These are phyloP conservation scores for Gonapodya sp. DNA, from an alignment of 192 early-diverging fungal species.

Conservation along the genomic window DNA sequence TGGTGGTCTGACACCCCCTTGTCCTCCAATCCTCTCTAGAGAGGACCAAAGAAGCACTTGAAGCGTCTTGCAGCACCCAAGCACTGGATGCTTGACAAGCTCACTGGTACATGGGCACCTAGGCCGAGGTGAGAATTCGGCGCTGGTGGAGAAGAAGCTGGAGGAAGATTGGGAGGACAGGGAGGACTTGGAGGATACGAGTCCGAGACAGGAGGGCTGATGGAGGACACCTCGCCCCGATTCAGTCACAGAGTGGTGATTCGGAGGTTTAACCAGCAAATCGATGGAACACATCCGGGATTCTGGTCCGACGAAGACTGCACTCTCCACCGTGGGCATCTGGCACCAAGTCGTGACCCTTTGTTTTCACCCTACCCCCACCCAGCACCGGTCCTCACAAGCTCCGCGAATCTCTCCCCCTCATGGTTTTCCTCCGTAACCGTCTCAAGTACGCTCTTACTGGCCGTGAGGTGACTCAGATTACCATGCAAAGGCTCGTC, in stretches of 20 bases:
- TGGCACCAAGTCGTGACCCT: too few relatives aligned
- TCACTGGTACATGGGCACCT: constrained; percentile 80
- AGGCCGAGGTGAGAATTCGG: not conserved
- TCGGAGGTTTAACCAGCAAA: too few relatives aligned
- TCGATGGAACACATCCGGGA: constrained; percentile 85
- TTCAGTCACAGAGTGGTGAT: too few relatives aligned
- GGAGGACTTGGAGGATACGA: constrained; percentile 90
- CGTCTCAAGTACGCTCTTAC: constrained; percentile 98
- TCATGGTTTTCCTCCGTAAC: constrained; percentile 98
- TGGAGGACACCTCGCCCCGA: too few relatives aligned
- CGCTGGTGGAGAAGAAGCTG: too few relatives aligned
- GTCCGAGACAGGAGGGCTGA: constrained; percentile 99
- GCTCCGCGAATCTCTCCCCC: constrained; percentile 96
- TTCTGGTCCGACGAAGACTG: constrained; percentile 98
- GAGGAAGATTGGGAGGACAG: constrained; percentile 27
- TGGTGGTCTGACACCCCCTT: too few relatives aligned
- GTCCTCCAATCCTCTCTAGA: too few relatives aligned
- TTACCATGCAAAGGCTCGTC: constrained; percentile 97
- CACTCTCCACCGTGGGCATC: too few relatives aligned
- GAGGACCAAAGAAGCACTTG: constrained; percentile 99
- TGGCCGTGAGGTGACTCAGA: constrained; percentile 89
- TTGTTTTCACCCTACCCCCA: not conserved
- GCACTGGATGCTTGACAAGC: constrained; percentile 99
- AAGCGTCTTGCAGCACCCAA: constrained; percentile 98
- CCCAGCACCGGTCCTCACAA: constrained; percentile 88